A percentile compares a stretch with the other conserved stretches of the same genome.
Conservation (phyloP, 2,329 filamentous ascomycete genomes). For the Calonectria henricotiae region DNA sequence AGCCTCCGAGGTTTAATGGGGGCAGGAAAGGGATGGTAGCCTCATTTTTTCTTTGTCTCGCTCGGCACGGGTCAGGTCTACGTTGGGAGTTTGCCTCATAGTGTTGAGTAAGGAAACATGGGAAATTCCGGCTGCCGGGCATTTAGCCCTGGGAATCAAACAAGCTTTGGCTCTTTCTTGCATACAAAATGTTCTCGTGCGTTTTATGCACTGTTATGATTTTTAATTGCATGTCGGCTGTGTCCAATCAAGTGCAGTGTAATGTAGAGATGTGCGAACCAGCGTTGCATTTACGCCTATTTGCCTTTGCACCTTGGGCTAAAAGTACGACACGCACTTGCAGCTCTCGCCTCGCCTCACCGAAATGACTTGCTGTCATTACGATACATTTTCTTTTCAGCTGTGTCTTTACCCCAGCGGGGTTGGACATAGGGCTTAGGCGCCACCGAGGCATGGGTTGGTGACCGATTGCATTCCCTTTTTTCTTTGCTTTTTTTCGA, state of each 20-base stretch:
- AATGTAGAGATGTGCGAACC: slow-evolving; percentile 6
- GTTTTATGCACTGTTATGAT: background rate
- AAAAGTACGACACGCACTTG: background rate
- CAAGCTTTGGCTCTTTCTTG: slow-evolving; percentile 2
- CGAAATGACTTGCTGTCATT: slow-evolving; percentile 16
- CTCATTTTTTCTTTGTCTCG: slow-evolving; percentile 35
- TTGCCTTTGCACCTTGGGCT: slow-evolving; percentile 4
- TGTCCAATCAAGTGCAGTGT: slow-evolving; percentile 6
- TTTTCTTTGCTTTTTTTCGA: background rate
- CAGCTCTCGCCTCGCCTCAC: slow-evolving; percentile 12
- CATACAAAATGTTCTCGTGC: slow-evolving; percentile 1
- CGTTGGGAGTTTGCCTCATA: slow-evolving; percentile 34
- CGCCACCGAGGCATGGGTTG: background rate
- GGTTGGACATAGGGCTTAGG: slow-evolving; percentile 12
- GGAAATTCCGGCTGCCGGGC: slow-evolving; percentile 35
- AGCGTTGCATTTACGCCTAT: slow-evolving; percentile 5
- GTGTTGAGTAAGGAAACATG: slow-evolving; percentile 38
- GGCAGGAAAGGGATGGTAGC: slow-evolving; percentile 38
- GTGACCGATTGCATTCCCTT: background rate
- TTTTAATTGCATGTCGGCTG: slow-evolving; percentile 5
- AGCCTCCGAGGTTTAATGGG: slow-evolving; percentile 34
- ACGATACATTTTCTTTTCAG: slow-evolving; percentile 7
- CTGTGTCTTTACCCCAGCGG: background rate
- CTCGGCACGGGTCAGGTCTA: slow-evolving; percentile 38
- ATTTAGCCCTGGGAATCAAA: slow-evolving; percentile 34